Conservation (phyloP, 257 asterid species). For the Apocynum venetum region DNA sequence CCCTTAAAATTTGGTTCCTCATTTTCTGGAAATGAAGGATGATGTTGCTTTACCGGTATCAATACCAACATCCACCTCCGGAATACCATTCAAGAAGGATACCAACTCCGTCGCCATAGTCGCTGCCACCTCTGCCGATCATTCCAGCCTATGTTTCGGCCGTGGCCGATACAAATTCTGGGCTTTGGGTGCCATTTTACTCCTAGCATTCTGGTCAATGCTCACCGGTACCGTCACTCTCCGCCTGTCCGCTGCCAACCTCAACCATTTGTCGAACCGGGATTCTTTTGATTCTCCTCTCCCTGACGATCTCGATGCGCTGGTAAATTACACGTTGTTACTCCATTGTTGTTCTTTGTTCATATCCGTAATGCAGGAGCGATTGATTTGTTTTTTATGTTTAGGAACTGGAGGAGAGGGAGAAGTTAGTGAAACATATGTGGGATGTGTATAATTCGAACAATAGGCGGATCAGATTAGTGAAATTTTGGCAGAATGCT, state of each 20-base stretch:
- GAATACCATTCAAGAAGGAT: constrained; percentile 17
- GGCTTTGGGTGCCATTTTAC: constrained; percentile 61
- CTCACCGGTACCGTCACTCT: constrained; percentile 77
- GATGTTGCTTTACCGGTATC: constrained; percentile 72
- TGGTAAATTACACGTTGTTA: constrained; percentile 32
- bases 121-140: constrained; percentile 17
- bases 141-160: constrained; percentile 20
- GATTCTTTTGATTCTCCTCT: constrained; percentile 28
- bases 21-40: constrained; percentile 41
- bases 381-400: constrained; percentile 6
- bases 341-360: background rate
- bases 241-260: constrained; percentile 70
- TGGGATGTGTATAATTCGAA: constrained; percentile 81
- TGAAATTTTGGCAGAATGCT: constrained; percentile 83
- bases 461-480: constrained; percentile 59
- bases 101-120: constrained; percentile 13
- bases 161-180: constrained; percentile 71
- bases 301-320: constrained; percentile 60
- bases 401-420: constrained; percentile 96
- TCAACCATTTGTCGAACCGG: constrained; percentile 36
- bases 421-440: constrained; percentile 84
- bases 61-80: constrained; percentile 52
- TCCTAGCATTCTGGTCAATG: constrained; percentile 90
- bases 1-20: too few relatives aligned
- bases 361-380: background rate